Conservation (phyloP, 2,329 filamentous ascomycete species). For the Fusarium equiseti region DNA sequence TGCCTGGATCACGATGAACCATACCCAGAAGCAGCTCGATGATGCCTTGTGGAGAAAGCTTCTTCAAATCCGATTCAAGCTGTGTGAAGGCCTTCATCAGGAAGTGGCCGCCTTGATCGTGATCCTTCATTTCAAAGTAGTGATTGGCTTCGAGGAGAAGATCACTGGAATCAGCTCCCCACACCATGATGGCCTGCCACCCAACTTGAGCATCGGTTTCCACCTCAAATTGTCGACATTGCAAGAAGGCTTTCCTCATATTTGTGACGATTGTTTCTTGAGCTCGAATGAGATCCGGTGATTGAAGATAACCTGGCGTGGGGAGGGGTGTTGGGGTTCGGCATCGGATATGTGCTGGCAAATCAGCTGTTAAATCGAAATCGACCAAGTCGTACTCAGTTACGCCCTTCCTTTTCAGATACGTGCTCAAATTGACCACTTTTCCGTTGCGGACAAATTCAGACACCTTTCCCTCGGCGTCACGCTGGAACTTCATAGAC, state of each 20-base stretch:
- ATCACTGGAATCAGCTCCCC: conserved; percentile 59
- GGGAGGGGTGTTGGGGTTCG: conserved; percentile 60
- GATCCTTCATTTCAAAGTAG: conserved; percentile 56
- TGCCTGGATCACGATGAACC: conserved; percentile 58
- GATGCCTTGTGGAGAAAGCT: conserved; percentile 58
- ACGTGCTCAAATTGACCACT: conserved; percentile 64
- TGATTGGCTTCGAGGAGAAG: conserved; percentile 59
- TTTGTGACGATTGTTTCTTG: conserved; percentile 60
- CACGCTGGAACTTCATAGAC: conserved; percentile 65
- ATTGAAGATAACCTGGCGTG: conserved; percentile 56
- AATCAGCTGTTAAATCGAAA: conserved; percentile 57
- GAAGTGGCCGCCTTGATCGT: conserved; percentile 55
- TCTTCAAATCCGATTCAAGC: conserved; percentile 58
- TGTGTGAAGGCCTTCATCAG: conserved; percentile 59
- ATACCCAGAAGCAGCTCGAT: conserved; percentile 59
- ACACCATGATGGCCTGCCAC: conserved; percentile 59
- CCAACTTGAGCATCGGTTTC: conserved; percentile 54
- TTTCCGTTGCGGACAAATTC: conserved; percentile 66
- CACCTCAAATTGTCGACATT: conserved; percentile 58
- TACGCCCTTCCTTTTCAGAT: conserved; percentile 65
- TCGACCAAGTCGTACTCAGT: conserved; percentile 65
- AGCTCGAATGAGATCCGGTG: conserved; percentile 58
- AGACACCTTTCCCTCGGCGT: conserved; percentile 65
- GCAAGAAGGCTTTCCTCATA: conserved; percentile 59
- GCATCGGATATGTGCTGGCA: conserved; percentile 59